Evolutionary conservation across 495 filamentous ascomycete species (phyloP), one percentile per base, ranked within the genome.

Genomic region (Penicillium riverlandense): DNA sequence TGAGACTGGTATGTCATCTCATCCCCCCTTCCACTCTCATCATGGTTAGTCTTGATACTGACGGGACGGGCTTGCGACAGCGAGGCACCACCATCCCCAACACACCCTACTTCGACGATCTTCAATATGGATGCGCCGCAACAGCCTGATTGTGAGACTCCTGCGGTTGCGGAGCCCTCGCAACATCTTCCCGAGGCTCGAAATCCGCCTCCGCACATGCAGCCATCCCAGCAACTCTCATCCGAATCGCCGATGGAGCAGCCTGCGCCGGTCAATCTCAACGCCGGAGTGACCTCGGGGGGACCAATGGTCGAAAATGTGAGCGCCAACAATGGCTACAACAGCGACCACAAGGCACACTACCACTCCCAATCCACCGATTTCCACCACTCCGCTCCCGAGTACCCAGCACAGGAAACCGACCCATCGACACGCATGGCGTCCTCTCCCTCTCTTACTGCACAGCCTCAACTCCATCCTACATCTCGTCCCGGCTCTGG

Each of bases 401-500:
- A 69, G 42, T 65, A 69, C 37, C 59, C 63, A 11, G 52, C 64
- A 4, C 62, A 64, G 34, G 70, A 77, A 31, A 62, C 54, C 29
- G 69, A 77, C 33, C 59, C 63, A 14, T 61, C 53, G 22, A 50
- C 61, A 36, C 69, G 65, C 15, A 58, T 70, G 31, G 61, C 52
- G 32, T 61, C 58, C 7, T 65, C 62, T 9, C 65, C 73, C 9
- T 65, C 62, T 9, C 48, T 67, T 32, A 61, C 44, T 34, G 61
- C 69, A 47, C 73, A 70, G 42, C 69, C 67, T 41, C 62, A 62
- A 14, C 61, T 62, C 22, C 63, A 60, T n/a, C 54, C 69, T 14
- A 58, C 64, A n/a, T 72, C 74, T 7, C 60, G 75, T 46, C 75
- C 75, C 8, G 62, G 71, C 11, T 77, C 75, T 29, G 72, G 71